Evolutionary conservation across 345 rosid species (phyloP).

Genomic region (Cochlearia excelsa): DNA sequence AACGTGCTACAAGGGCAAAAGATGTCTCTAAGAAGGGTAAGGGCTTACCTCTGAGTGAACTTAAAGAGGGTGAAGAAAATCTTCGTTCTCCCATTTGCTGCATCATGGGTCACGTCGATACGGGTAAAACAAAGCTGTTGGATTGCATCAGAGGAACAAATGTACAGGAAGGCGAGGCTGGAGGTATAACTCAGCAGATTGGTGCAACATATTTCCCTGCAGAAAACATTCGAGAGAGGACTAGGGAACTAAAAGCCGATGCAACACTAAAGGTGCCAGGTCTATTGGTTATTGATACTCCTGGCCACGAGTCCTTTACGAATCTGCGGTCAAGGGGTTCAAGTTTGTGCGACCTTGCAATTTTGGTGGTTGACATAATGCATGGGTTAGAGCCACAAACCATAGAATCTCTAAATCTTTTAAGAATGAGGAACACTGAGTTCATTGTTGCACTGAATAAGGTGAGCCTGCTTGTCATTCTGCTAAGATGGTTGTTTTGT

Average conservation of each 20-base stretch:
- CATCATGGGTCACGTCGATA: conserved; percentile 98
- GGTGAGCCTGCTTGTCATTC: conserved; percentile 43
- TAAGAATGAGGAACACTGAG: conserved; percentile 78
- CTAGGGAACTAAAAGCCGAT: conserved; percentile 88
- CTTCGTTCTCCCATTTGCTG: conserved; percentile 96
- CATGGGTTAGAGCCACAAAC: conserved; percentile 93
- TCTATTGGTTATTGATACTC: conserved; percentile 93
- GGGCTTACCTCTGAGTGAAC: conserved; percentile 35
- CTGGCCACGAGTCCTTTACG: conserved; percentile 90
- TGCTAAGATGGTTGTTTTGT: conserved; percentile 12
- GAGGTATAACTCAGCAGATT: conserved; percentile 98
- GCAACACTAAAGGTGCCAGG: conserved; percentile 94
- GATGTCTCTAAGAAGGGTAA: conserved; percentile 43
- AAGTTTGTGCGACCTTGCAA: conserved; percentile 92
- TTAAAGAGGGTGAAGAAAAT: conserved; percentile 49
- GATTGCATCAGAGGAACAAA: conserved; percentile 96
- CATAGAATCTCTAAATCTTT: conserved; percentile 83
- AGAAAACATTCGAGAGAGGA: conserved; percentile 87
- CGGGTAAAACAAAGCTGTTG: conserved; percentile 93
- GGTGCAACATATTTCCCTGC: conserved; percentile 99
- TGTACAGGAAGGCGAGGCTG: conserved; percentile 99
- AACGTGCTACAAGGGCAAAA: conserved; percentile 32
- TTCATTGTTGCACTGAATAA: conserved; percentile 93
- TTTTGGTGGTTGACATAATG: conserved; percentile 95
- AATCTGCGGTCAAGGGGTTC: conserved; percentile 94